Evolutionary conservation across 1,139 yeast genomes (phyloP).

Genomic region (Blastobotrys capitulatus): DNA sequence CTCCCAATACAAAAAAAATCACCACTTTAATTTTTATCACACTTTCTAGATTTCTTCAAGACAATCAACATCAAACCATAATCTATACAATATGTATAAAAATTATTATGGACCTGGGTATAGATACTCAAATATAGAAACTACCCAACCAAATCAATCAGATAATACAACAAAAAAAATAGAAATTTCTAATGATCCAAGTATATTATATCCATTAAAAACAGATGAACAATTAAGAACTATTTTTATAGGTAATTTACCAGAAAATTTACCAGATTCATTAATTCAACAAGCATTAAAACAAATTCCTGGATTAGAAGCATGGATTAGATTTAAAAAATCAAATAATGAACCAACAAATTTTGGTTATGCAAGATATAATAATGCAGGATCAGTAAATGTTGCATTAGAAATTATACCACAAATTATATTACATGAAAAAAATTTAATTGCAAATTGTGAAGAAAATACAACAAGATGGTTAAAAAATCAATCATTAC

Average conservation of each 20-base stretch:
- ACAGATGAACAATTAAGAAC: conserved; percentile 30
- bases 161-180: background rate
- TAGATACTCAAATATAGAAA: background rate
- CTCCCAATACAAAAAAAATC: too few species aligned
- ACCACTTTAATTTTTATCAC: background rate
- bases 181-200: background rate
- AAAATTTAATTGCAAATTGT: conserved; percentile 14
- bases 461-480: conserved; percentile 19
- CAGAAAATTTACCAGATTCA: conserved; percentile 28
- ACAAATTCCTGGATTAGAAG: conserved; percentile 24
- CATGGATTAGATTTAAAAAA: conserved; percentile 20
- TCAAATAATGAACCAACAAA: conserved; percentile 20
- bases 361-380: conserved; percentile 25
- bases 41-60: too few species aligned
- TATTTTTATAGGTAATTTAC: conserved; percentile 29
- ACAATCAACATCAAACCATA: too few species aligned
- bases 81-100: conserved; percentile 9
- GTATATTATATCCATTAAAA: background rate
- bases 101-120: conserved; percentile 9
- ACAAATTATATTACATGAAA: conserved; percentile 13
- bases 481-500: conserved; percentile 9
- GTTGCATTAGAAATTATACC: conserved; percentile 24
- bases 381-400: conserved; percentile 19
- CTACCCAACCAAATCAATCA: background rate
- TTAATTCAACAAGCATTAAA: conserved; percentile 24